phyloP scores from a whole-genome alignment of 768 basidiomycete genomes.

The Lactarius trivialis region DNA sequence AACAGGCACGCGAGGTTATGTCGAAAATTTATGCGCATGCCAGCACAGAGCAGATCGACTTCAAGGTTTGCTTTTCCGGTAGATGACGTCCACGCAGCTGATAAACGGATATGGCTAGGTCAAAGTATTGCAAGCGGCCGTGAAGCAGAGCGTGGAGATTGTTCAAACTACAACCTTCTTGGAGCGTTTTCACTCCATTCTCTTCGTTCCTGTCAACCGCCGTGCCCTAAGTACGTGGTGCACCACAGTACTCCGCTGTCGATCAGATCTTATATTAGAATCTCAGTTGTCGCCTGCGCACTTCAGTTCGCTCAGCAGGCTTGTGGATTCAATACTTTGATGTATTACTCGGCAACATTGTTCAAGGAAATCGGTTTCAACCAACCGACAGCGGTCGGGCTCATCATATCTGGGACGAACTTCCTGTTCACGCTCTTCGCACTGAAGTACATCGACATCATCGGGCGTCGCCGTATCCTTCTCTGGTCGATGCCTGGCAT shows the following conservation, averaged over 20 bases:
- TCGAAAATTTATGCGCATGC: conserved; percentile 65
- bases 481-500: conserved; percentile 66
- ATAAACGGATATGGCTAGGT: conserved; percentile 33
- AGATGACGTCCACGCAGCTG: too few species aligned
- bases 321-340: conserved; percentile 58
- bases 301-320: conserved; percentile 82
- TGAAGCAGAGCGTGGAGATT: conserved; percentile 56
- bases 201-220: conserved; percentile 52
- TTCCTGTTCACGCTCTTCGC: conserved; percentile 74
- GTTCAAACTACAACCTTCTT: conserved; percentile 49
- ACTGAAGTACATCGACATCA: conserved; percentile 64
- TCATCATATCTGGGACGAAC: conserved; percentile 73
- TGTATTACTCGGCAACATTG: conserved; percentile 58
- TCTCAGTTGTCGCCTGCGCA: conserved; percentile 64
- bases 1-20: conserved; percentile 48
- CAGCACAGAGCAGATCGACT: conserved; percentile 43
- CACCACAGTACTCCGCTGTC: background rate
- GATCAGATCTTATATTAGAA: background rate
- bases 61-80: conserved; percentile 40
- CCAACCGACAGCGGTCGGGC: conserved; percentile 74
- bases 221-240: conserved; percentile 57
- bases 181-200: conserved; percentile 46
- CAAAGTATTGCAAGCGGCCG: conserved; percentile 51
- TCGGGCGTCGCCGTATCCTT: conserved; percentile 67
- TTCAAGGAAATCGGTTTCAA: conserved; percentile 78